A percentile compares a stretch with the other conserved stretches of the same genome.
Evolutionary conservation across 106 monocot genomes (phyloP).

Genomic region (Alisma plantagoaquatica): DNA sequence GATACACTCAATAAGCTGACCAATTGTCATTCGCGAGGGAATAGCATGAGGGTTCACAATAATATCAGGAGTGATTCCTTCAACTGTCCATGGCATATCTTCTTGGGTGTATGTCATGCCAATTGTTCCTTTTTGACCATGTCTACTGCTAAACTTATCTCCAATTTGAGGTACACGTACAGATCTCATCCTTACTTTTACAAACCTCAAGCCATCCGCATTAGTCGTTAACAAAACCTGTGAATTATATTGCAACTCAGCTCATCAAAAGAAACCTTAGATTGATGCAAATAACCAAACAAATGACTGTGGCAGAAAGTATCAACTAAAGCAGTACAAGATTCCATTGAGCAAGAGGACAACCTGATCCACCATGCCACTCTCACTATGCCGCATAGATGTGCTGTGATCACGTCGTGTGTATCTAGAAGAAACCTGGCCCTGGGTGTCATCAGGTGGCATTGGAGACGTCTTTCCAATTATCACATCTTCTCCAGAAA

Average conservation of each 20-base stretch:
- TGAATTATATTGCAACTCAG: not conserved
- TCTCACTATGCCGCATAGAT: slow-evolving; percentile 93
- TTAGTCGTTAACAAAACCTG: slow-evolving; percentile 94
- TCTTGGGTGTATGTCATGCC: slow-evolving; percentile 99
- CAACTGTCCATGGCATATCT: slow-evolving; percentile 99
- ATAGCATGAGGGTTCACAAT: slow-evolving; percentile 99
- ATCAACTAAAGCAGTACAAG: not conserved
- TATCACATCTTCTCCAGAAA: slow-evolving; percentile 99
- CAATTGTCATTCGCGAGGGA: slow-evolving; percentile 99
- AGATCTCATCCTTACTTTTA: slow-evolving; percentile 95
- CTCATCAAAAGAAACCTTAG: not conserved
- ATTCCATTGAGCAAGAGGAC: not conserved
- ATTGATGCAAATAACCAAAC: not conserved
- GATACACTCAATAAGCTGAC: slow-evolving; percentile 98
- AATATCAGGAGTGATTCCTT: slow-evolving; percentile 99
- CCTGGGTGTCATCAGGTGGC: slow-evolving; percentile 87
- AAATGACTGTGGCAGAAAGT: not conserved
- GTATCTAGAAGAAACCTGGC: slow-evolving; percentile 85
- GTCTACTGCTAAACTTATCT: slow-evolving; percentile 97
- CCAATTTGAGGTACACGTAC: slow-evolving; percentile 97
- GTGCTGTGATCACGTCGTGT: slow-evolving; percentile 91
- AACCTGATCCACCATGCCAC: slow-evolving; percentile 99
- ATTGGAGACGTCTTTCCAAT: slow-evolving; percentile 98
- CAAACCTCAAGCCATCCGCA: slow-evolving; percentile 98
- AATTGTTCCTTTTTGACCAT: slow-evolving; percentile 97